Evolutionary conservation across 2,329 filamentous ascomycete species (phyloP), one percentile per base, ranked within the genome.

Genomic region (Fusarium redolens): DNA sequence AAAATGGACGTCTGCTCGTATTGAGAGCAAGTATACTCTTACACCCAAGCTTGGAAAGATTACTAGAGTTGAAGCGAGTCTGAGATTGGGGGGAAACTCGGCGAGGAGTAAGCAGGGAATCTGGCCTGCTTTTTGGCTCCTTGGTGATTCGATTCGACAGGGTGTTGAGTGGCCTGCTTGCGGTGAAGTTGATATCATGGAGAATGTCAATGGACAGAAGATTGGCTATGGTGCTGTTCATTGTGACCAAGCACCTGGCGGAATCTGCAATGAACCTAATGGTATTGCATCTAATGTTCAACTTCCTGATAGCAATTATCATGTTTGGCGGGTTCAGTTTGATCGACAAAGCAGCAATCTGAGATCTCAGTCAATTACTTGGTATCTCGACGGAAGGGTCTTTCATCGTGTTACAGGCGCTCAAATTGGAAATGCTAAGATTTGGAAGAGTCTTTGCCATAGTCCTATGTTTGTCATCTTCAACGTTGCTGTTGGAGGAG

Each of bases 41-140:
- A 87, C 85, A 1, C 87, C 88, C 0, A 65, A 73, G 2, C 66
- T 81, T 3, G 86, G 86, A 68, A 83, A 83, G 65, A 74, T 85
- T 35, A 88, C 86, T 28, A 79, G 83, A 44, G 79, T 86, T 33
- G 84, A 88, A 66, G 83, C 84, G 8, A 77, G 78, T 30, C 79
- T 90, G 50, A 84, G 86, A 40, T 81, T 89, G 51, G 88, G 86
- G 17, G 74, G 74, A 65, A 84, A 84, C 77, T 45, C 78, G 3
- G 74, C 76, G 45, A 81, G 82, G 5, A 77, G 78, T 47, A 87
- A 88, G 78, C 82, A 88, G 72, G 88, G 88, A 8, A 82, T 90
- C 55, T 90, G 88, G 88, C 87, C 88, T 1, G 88, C 88, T 1
- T 89, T 89, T 74, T 90, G 87, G 88, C 81, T 89, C 68, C 82